phyloP scores from a whole-genome alignment of 805 yeast species.

The Middelhovenomyces tepae region DNA sequence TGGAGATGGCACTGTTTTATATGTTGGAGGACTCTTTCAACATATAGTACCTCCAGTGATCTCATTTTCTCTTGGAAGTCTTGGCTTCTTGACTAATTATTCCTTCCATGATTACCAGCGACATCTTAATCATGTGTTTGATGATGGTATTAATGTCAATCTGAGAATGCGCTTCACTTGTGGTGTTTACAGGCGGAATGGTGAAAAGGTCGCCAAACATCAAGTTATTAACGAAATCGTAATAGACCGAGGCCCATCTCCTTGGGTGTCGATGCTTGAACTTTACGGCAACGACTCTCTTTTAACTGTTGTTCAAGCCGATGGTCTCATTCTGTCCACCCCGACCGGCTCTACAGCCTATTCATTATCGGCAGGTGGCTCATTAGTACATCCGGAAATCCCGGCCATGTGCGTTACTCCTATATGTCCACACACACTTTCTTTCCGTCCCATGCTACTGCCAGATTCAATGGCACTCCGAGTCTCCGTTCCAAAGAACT shows the following conservation, averaged over 20 bases:
- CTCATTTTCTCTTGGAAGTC: conserved; percentile 77
- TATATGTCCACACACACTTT: conserved; percentile 89
- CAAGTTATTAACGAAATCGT: conserved; percentile 87
- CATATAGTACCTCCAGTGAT: conserved; percentile 81
- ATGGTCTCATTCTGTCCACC: conserved; percentile 84
- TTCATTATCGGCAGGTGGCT: conserved; percentile 91
- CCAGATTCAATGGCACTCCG: conserved; percentile 88
- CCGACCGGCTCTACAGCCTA: conserved; percentile 97
- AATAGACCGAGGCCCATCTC: conserved; percentile 89
- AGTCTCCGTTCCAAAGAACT: conserved; percentile 69
- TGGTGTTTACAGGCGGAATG: conserved; percentile 45
- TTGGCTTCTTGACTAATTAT: conserved; percentile 86
- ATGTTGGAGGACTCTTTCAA: conserved; percentile 77
- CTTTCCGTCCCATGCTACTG: conserved; percentile 82
- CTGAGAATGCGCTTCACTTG: conserved; percentile 85
- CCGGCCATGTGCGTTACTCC: conserved; percentile 91
- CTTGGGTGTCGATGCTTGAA: conserved; percentile 83
- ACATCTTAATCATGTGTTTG: conserved; percentile 48
- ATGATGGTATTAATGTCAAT: conserved; percentile 66
- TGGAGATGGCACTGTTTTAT: conserved; percentile 91
- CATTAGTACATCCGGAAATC: conserved; percentile 88
- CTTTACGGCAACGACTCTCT: conserved; percentile 80
- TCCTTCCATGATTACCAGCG: conserved; percentile 63
- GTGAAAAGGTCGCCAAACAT: conserved; percentile 30
- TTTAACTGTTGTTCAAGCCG: conserved; percentile 87